Percentiles rank a stretch among this genome's conserved stretches.
Evolutionary conservation across 2,329 filamentous ascomycete genomes (phyloP).

Genomic region (Neonectria ditissima): DNA sequence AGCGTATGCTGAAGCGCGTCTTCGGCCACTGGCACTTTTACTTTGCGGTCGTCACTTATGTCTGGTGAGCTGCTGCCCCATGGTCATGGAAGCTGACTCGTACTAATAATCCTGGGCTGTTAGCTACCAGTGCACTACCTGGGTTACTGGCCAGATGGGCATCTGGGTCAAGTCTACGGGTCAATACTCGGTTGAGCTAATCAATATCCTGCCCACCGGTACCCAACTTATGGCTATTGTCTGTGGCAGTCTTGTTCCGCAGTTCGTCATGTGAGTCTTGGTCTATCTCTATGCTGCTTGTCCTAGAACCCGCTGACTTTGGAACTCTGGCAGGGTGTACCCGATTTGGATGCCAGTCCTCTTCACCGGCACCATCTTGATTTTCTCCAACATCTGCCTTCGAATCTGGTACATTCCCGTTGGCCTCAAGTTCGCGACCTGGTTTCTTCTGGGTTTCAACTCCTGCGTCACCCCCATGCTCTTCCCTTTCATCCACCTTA

Average conservation of each 20-base stretch:
- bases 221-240: conserved; percentile 46
- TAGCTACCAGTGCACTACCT: conserved; percentile 39
- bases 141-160: conserved; percentile 42
- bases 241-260: conserved; percentile 39
- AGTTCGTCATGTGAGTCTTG: conserved; percentile 28
- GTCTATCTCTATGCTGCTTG: background rate
- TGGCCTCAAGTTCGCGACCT: conserved; percentile 35
- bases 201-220: conserved; percentile 43
- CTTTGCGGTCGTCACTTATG: conserved; percentile 39
- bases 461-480: conserved; percentile 41
- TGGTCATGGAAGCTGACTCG: too few species aligned
- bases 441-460: conserved; percentile 36
- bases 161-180: conserved; percentile 42
- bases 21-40: conserved; percentile 46
- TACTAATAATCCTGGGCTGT: background rate
- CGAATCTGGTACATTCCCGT: conserved; percentile 41
- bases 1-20: conserved; percentile 43
- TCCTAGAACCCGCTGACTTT: too few species aligned
- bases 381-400: conserved; percentile 39
- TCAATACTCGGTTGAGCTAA: conserved; percentile 37
- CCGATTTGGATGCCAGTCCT: conserved; percentile 45
- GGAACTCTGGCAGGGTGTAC: conserved; percentile 22
- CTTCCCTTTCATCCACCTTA: conserved; percentile 39
- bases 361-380: conserved; percentile 36
- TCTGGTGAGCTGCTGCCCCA: conserved; percentile 25